phyloP scores from a whole-genome alignment of 257 asterid genomes.

The Solanum chiquidenum region DNA sequence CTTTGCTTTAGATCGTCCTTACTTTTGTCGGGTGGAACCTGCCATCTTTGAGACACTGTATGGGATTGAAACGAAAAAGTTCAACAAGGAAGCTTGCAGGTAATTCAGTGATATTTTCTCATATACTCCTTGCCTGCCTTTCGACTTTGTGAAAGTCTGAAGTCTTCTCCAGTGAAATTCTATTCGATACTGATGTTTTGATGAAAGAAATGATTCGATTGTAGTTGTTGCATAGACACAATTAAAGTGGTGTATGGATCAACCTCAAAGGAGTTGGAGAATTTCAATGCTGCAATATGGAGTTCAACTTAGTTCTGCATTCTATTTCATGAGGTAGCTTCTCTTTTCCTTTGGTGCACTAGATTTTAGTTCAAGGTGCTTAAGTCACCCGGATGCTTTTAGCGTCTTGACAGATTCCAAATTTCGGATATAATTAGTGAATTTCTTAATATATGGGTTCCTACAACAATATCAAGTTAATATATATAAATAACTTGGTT shows the following conservation, averaged over 20 bases:
- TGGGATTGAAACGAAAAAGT: conserved; percentile 67
- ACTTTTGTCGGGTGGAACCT: conserved; percentile 87
- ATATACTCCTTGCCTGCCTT: not conserved
- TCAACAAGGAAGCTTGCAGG: conserved; percentile 99
- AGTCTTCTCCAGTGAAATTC: not conserved
- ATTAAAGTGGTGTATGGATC: conserved; percentile 69
- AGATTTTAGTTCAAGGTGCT: not conserved
- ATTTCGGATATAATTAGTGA: not conserved
- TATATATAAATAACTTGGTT: not conserved
- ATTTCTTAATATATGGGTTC: not conserved
- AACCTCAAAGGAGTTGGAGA: conserved; percentile 55
- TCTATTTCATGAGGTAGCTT: not conserved
- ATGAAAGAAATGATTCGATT: not conserved
- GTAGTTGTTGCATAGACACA: conserved; percentile 76
- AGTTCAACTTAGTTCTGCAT: not conserved
- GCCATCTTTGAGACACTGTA: conserved; percentile 47
- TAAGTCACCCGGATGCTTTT: not conserved
- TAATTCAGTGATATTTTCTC: not conserved
- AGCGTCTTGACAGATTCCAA: not conserved
- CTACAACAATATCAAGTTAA: not conserved
- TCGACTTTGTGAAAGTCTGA: not conserved
- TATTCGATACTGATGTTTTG: not conserved
- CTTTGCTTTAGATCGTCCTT: conserved; percentile 49
- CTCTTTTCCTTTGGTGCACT: not conserved
- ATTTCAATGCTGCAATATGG: conserved; percentile 62